Evolutionary conservation across 2,329 filamentous ascomycete species (phyloP), one percentile per base, ranked within the genome.

Genomic region (Calonectria pseudoturangicola): DNA sequence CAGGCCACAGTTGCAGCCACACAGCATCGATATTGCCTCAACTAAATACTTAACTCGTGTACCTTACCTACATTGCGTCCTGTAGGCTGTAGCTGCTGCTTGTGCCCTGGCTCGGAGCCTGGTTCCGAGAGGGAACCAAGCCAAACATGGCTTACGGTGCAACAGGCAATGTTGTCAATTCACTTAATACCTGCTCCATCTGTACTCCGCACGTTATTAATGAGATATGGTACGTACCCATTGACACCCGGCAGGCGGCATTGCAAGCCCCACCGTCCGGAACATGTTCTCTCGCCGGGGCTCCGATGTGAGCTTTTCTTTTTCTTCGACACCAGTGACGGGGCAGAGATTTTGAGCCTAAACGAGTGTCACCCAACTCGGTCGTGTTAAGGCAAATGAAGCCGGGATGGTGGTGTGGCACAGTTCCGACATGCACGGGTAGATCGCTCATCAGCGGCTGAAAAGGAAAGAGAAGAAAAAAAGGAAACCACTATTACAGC

Each of bases 241-340:
- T 13, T 67, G 64, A 43, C 64, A 62, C 47, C 27, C 54, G 69
- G 39, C 51, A 68, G 43, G 66, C 43, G 54, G 54, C 51, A 60
- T 21, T 54, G 54, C n/a, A 8, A n/a, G 68, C 41, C 51, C 68
- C 68, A 70, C 68, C 30, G 4, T 41, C 43, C 62, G 68, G 51
- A 65, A 70, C 41, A 65, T 50, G 62, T 50, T 66, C 45, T 60
- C 33, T 69, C 47, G 30, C 28, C 21, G 41, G 43, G 28, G 28
- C 54, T 60, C 66, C 63, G 45, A 30, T 39, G 33, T n/a, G 25
- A 30, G 47, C 36, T 60, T 51, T 66, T 13, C 47, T 66, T 51
- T 41, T 66, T 66, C 63, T 54, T 66, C 16, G 13, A 51, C 54
- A 39, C 33, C 25, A 21, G 54, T 51, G 63, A 51, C 16, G 21